Evolutionary conservation across 2,329 filamentous ascomycete genomes (phyloP).

Genomic region (Nigrospora osmanthi): DNA sequence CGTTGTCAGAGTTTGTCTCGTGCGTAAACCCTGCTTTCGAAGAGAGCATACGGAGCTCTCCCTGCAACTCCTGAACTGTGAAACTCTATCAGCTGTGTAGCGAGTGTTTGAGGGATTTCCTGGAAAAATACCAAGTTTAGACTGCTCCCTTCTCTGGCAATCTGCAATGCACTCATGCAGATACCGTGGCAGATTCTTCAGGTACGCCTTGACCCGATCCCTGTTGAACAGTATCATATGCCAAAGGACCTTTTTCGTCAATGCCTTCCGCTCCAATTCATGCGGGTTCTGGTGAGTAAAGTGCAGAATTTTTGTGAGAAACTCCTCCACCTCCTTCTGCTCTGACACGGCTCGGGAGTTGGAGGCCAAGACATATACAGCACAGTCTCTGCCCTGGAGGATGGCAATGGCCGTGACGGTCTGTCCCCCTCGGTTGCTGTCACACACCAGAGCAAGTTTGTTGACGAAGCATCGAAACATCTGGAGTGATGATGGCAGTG

Average conservation of each 20-base stretch:
- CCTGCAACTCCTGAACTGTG: background rate
- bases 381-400: background rate
- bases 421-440: background rate
- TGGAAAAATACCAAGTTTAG: background rate
- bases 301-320: background rate
- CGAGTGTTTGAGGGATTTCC: too few species aligned
- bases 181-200: background rate
- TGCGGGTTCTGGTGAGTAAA: background rate
- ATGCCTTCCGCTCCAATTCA: background rate
- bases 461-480: slow-evolving; percentile 2
- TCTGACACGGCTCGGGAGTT: background rate
- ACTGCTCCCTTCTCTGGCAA: background rate
- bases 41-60: background rate
- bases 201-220: slow-evolving; percentile 1
- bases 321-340: background rate
- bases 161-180: slow-evolving; percentile 1
- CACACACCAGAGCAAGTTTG: slow-evolving; percentile 4
- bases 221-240: background rate
- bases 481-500: background rate
- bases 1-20: background rate
- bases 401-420: slow-evolving; percentile 3
- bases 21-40: background rate
- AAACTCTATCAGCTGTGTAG: background rate
- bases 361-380: slow-evolving; percentile 3
- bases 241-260: slow-evolving; percentile 2